Conservation (phyloP, 257 asterid species). For the Solanum chilense region DNA sequence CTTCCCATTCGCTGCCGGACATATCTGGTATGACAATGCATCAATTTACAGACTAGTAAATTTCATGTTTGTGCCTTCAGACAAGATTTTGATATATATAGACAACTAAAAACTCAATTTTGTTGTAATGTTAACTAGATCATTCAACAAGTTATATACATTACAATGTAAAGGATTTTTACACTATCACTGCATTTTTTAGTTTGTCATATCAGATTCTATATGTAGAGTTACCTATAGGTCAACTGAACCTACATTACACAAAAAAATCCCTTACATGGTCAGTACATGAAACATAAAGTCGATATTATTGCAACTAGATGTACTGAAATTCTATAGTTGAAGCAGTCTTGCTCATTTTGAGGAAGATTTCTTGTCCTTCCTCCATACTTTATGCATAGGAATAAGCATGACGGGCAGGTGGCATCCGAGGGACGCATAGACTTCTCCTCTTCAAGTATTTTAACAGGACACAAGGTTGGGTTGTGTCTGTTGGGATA, state of each 20-base stretch:
- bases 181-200: neutral
- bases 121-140: neutral
- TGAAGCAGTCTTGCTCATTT: constrained; percentile 2
- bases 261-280: neutral
- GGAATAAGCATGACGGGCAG: constrained; percentile 16
- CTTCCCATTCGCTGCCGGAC: constrained; percentile 24
- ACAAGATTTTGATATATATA: neutral
- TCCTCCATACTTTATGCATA: constrained; percentile 27
- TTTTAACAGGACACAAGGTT: constrained; percentile 15
- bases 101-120: neutral
- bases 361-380: constrained; percentile 24
- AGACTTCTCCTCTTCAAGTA: constrained; percentile 19
- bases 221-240: neutral
- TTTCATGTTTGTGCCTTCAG: neutral
- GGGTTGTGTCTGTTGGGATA: constrained; percentile 14
- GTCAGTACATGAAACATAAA: neutral
- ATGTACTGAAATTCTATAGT: neutral
- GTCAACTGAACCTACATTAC: neutral
- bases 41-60: neutral
- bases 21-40: constrained; percentile 1
- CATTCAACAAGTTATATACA: neutral
- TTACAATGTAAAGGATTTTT: neutral
- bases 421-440: constrained; percentile 16
- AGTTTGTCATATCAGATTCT: neutral
- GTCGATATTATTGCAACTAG: neutral